Percentiles rank a stretch among this genome's conserved stretches.
These are phyloP conservation scores for Glaciozyma antarctica DNA, from an alignment of 768 basidiomycete species.

Conservation along the genomic window DNA sequence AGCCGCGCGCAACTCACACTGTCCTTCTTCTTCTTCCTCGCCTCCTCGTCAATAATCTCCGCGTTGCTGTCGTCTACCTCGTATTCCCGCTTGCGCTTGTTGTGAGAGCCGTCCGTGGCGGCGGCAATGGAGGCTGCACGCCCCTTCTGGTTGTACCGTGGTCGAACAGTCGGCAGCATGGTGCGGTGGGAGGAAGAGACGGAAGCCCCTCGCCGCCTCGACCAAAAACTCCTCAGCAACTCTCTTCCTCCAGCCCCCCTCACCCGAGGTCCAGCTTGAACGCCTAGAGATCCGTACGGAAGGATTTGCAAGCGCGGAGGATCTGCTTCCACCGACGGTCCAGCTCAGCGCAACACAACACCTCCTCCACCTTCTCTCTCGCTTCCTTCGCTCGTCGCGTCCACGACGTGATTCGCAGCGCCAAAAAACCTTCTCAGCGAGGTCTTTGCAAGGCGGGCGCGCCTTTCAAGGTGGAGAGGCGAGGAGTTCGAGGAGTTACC, in stretches of 20 bases:
- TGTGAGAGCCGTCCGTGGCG: background rate
- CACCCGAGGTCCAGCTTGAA: no score
- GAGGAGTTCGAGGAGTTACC: no score
- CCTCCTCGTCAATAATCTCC: background rate
- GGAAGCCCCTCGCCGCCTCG: no score
- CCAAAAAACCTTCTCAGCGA: conserved; percentile 34
- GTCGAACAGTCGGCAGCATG: background rate
- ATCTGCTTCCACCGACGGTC: no score
- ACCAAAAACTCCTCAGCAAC: no score
- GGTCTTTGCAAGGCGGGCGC: no score
- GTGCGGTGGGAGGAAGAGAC: no score
- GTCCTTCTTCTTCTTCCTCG: background rate
- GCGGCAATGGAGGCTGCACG: background rate
- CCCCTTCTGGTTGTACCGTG: conserved; percentile 2
- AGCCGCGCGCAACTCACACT: background rate
- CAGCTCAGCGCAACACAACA: no score
- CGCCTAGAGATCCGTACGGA: no score
- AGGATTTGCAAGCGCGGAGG: no score
- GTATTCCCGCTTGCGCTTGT: background rate
- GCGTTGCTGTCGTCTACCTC: conserved; percentile 1
- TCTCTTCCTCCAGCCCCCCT: no score
- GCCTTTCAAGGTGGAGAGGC: no score
- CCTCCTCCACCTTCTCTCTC: conserved; percentile 47
- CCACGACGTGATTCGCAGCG: conserved; percentile 76
- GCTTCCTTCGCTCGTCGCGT: conserved; percentile 54